These are phyloP conservation scores for Pythium rhizo-oryzae DNA, from an alignment of 352 stramenopile species.

Conservation along the genomic window DNA sequence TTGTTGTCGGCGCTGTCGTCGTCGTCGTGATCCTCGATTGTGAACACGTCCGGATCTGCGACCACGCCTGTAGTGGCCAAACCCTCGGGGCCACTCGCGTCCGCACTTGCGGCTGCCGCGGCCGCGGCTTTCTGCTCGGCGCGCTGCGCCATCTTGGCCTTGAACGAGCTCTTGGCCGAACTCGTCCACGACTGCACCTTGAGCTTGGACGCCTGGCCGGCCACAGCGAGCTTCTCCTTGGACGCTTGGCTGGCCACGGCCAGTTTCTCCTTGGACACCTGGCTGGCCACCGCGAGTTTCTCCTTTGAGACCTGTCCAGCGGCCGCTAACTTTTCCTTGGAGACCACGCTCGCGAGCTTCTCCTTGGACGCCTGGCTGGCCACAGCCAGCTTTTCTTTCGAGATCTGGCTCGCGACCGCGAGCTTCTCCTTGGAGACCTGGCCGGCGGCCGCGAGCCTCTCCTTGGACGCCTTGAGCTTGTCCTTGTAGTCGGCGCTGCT, in stretches of 20 bases:
- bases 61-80: neutral
- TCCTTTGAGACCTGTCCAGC: conserved; percentile 19
- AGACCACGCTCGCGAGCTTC: conserved; percentile 25
- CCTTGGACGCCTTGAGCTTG: conserved; percentile 24
- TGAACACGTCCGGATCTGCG: conserved; percentile 15
- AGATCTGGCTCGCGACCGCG: conserved; percentile 20
- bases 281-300: conserved; percentile 16
- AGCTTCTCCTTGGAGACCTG: conserved; percentile 29
- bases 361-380: conserved; percentile 28
- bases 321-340: conserved; percentile 22
- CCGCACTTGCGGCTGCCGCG: neutral
- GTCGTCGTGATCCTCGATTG: conserved; percentile 20
- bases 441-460: conserved; percentile 21
- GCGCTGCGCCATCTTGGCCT: conserved; percentile 29
- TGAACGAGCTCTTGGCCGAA: conserved; percentile 23
- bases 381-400: conserved; percentile 22
- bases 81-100: neutral
- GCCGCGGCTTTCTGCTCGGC: conserved; percentile 15
- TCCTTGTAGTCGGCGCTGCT: conserved; percentile 34
- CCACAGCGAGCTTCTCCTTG: conserved; percentile 23
- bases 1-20: conserved; percentile 7
- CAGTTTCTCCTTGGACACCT: conserved; percentile 25
- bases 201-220: conserved; percentile 27
- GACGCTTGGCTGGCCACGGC: conserved; percentile 22
- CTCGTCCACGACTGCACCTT: conserved; percentile 33